Conservation (phyloP, 805 yeast species). For the Metschnikowia colocasiae region DNA sequence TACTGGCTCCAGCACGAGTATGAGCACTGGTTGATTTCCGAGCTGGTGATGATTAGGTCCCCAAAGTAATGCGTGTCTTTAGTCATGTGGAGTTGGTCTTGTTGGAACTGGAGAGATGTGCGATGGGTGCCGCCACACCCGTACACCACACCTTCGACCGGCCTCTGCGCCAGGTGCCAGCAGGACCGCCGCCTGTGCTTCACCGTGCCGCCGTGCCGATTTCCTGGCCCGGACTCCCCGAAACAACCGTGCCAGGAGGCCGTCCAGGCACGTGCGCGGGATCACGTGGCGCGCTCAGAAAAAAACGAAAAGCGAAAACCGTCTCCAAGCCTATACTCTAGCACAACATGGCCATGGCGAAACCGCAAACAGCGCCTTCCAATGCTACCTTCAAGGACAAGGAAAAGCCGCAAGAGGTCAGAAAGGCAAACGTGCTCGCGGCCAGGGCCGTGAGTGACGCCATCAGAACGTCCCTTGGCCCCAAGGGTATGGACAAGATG, state of each 20-base stretch:
- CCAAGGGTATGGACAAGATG: slow-evolving; percentile 99
- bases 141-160: slow-evolving; percentile 5
- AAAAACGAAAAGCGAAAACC: slow-evolving; percentile 4
- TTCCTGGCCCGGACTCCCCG: no score
- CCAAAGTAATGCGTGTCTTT: slow-evolving; percentile 26
- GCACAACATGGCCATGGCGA: slow-evolving; percentile 18
- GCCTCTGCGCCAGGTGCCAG: no score
- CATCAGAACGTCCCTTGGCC: slow-evolving; percentile 91
- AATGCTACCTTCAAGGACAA: slow-evolving; percentile 89
- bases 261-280: background rate
- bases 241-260: no score
- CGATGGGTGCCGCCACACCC: background rate
- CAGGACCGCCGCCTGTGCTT: no score
- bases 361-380: slow-evolving; percentile 41
- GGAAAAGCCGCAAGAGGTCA: slow-evolving; percentile 93
- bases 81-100: slow-evolving; percentile 5
- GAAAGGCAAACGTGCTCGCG: slow-evolving; percentile 82
- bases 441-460: slow-evolving; percentile 96
- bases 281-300: background rate
- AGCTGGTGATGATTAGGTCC: slow-evolving; percentile 22
- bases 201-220: no score
- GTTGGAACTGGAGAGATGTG: background rate
- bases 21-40: slow-evolving; percentile 32
- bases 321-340: background rate
- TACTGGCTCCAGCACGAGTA: slow-evolving; percentile 34